Evolutionary conservation across 805 yeast genomes (phyloP).

Genomic region (Hanseniaspora valbyensis): DNA sequence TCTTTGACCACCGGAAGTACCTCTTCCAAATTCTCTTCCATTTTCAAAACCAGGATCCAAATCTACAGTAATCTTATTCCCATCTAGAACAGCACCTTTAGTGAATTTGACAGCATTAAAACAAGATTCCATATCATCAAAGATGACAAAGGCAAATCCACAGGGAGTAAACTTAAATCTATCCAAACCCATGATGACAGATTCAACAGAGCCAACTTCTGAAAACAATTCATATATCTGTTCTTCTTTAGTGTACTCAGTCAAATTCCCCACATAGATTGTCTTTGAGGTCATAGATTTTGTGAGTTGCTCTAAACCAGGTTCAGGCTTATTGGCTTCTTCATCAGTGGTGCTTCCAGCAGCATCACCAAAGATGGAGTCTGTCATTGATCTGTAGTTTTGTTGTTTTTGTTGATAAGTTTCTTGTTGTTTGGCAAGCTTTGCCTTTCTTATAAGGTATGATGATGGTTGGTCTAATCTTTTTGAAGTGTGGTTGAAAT

Average conservation of each 20-base stretch:
- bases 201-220: conserved; percentile 65
- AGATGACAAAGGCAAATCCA: conserved; percentile 90
- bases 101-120: conserved; percentile 73
- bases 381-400: conserved; percentile 52
- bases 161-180: conserved; percentile 86
- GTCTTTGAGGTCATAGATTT: conserved; percentile 59
- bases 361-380: conserved; percentile 84
- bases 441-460: conserved; percentile 57
- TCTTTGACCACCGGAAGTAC: conserved; percentile 81
- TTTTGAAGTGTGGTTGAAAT: conserved; percentile 52
- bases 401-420: conserved; percentile 57
- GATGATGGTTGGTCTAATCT: conserved; percentile 63
- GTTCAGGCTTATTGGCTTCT: conserved; percentile 47
- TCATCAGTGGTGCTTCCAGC: conserved; percentile 89
- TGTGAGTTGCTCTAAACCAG: conserved; percentile 55
- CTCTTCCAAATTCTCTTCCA: conserved; percentile 94
- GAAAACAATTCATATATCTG: conserved; percentile 80
- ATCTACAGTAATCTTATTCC: conserved; percentile 70
- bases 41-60: conserved; percentile 92
- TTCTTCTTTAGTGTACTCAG: conserved; percentile 88
- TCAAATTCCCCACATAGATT: conserved; percentile 80
- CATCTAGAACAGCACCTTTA: conserved; percentile 74
- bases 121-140: conserved; percentile 56
- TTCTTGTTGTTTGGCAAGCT: conserved; percentile 41
- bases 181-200: conserved; percentile 90